Base-by-base conservation (phyloP, 441 rosid species). In the Biscutella laevigata region DNA sequence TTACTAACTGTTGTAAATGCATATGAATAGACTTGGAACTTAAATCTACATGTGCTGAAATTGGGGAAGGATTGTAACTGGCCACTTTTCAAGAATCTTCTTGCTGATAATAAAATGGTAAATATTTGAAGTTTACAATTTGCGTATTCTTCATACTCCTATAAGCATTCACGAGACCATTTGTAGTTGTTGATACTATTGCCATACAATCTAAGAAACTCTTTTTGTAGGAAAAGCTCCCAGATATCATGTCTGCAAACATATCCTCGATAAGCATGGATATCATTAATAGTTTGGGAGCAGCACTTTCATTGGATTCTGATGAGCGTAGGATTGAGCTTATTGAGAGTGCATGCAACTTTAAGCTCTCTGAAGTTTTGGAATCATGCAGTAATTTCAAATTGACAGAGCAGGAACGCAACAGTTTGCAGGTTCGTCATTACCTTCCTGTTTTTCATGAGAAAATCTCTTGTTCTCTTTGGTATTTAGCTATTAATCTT, bases 41-140 rank as follows among this genome's bases (percentile, higher is more conserved):
- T 83, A 55, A 89, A 80, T 67, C 59, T 87, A 45, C 71, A 63
- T 50, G 82, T 76, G 49, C 68, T 94, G 73, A 77, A 77, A 49
- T 46, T 82, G 46, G 91, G 74, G 40, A 81, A 71, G 74, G 69
- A 76, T 63, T 57, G 80, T 57, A 70, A 83, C 43, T 83, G 85
- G 83, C 79, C 89, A 41, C 65, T 86, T 57, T 87, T 71, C 73
- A 69, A 56, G 57, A 77, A 75, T 69, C 80, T 94, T 41, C 65
- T 56, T 55, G 30, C 84, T 52, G 57, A 45, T 49, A 55, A 78
- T 42, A 83, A 53, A 63, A 52, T 61, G 94, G 97, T 82, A 74
- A 52, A 25, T 52, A 29, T 45, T n/a, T n/a, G n/a, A 39, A 44
- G 33, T 58, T 30, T 25, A 13, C 14, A 35, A 7, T 43, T 36